These are phyloP conservation scores for Paecilomyces sp. DNA, from an alignment of 2,329 filamentous ascomycete species.

Conservation along the genomic window DNA sequence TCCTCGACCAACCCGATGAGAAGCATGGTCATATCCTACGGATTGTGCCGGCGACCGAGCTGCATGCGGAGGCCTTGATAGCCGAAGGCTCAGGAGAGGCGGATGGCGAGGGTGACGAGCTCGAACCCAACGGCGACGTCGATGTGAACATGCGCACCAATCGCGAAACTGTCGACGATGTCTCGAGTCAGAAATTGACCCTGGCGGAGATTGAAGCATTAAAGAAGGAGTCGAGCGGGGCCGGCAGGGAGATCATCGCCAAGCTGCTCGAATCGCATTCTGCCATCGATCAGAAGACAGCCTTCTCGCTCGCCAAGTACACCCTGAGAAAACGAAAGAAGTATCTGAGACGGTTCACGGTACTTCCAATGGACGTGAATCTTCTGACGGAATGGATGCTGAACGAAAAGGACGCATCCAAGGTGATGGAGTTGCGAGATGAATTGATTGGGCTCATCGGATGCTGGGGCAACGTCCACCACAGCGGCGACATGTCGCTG, in stretches of 20 bases:
- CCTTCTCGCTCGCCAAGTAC: slow-evolving; percentile 91
- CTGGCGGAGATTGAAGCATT: slow-evolving; percentile 64
- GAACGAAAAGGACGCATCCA: slow-evolving; percentile 69
- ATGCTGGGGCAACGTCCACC: slow-evolving; percentile 88
- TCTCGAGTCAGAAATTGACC: slow-evolving; percentile 65
- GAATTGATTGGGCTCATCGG: slow-evolving; percentile 75
- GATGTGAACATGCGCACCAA: slow-evolving; percentile 54
- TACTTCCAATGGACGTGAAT: slow-evolving; percentile 74
- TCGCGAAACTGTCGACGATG: slow-evolving; percentile 56
- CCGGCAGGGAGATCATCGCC: slow-evolving; percentile 84
- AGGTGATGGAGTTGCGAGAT: slow-evolving; percentile 78
- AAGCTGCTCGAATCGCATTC: slow-evolving; percentile 86
- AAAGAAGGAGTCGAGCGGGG: slow-evolving; percentile 65
- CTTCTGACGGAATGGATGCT: slow-evolving; percentile 70
- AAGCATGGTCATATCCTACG: slow-evolving; percentile 57
- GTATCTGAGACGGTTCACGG: slow-evolving; percentile 80
- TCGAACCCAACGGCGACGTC: slow-evolving; percentile 19
- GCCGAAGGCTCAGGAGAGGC: slow-evolving; percentile 31
- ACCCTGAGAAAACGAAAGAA: slow-evolving; percentile 91
- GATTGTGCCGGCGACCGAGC: slow-evolving; percentile 70
- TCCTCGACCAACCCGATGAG: slow-evolving; percentile 62
- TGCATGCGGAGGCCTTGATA: slow-evolving; percentile 71
- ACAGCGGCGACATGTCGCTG: slow-evolving; percentile 40
- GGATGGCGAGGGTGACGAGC: slow-evolving; percentile 30
- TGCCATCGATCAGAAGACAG: slow-evolving; percentile 86